Evolutionary conservation across 148 eudicot species (phyloP).

Genomic region (Vaccinium darrowii): DNA sequence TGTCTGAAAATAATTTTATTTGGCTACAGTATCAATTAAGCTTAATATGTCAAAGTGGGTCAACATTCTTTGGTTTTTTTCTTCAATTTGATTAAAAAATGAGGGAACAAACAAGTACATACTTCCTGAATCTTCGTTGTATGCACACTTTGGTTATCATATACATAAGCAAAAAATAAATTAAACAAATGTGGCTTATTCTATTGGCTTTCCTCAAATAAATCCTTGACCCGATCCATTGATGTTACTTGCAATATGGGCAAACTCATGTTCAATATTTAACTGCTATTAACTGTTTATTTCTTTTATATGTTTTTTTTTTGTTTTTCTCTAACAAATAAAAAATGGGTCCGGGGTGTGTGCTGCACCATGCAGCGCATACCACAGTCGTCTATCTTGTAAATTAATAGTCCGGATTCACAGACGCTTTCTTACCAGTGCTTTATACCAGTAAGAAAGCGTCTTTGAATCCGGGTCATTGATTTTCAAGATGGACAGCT

Average conservation of each 20-base stretch:
- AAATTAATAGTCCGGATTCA: too few species aligned
- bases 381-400: too few species aligned
- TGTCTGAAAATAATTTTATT: neutral
- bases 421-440: too few species aligned
- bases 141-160: neutral
- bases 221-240: neutral
- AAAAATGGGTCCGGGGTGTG: neutral
- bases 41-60: neutral
- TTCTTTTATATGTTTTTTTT: too few species aligned
- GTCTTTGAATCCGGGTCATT: too few species aligned
- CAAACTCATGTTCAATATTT: too few species aligned
- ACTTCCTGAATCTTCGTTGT: neutral
- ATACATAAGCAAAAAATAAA: neutral
- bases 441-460: too few species aligned
- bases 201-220: neutral
- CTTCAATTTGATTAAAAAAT: conserved; percentile 1
- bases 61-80: neutral
- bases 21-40: neutral
- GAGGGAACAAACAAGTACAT: neutral
- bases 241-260: too few species aligned
- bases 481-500: too few species aligned
- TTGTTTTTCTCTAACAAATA: neutral
- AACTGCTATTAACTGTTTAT: too few species aligned
- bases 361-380: too few species aligned
- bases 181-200: neutral